Percentiles rank a stretch among this genome's conserved stretches.
Conservation (phyloP, 1,284 basidiomycete species). For the Puccinia triticina region DNA sequence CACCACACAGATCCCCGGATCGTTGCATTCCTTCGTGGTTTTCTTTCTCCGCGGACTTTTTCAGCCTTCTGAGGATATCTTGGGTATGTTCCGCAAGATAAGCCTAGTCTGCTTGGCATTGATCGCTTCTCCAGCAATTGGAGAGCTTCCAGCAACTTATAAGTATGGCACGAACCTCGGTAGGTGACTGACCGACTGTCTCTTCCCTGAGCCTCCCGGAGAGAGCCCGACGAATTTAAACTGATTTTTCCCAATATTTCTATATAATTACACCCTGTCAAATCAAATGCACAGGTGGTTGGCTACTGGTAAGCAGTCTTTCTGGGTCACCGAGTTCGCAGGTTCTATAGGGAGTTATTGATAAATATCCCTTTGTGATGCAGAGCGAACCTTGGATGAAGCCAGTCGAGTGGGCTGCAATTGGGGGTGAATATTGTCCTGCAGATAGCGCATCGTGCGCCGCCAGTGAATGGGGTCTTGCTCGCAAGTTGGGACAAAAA, state of each 20-base stretch:
- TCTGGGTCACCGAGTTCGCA: neutral
- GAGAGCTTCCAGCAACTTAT: constrained; percentile 16
- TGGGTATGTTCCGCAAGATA: neutral
- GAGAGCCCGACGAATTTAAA: neutral
- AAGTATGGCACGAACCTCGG: constrained; percentile 36
- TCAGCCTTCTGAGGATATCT: neutral
- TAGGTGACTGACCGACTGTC: neutral
- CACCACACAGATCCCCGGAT: no score
- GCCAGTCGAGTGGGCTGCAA: constrained; percentile 69
- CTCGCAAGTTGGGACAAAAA: constrained; percentile 66
- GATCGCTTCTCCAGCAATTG: neutral
- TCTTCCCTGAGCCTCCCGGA: neutral
- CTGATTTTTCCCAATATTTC: neutral
- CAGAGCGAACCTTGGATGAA: constrained; percentile 70
- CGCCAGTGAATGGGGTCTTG: constrained; percentile 65
- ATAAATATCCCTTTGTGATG: neutral
- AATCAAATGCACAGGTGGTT: constrained; percentile 30
- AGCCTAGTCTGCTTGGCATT: constrained; percentile 3
- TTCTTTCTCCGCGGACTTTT: neutral
- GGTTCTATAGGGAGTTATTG: neutral
- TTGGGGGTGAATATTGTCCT: constrained; percentile 68
- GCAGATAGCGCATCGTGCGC: constrained; percentile 67
- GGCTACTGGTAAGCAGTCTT: constrained; percentile 36
- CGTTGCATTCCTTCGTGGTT: neutral
- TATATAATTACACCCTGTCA: neutral